These are phyloP conservation scores for Aspergillus hiratsukae DNA, from an alignment of 2,329 filamentous ascomycete genomes.

Conservation along the genomic window DNA sequence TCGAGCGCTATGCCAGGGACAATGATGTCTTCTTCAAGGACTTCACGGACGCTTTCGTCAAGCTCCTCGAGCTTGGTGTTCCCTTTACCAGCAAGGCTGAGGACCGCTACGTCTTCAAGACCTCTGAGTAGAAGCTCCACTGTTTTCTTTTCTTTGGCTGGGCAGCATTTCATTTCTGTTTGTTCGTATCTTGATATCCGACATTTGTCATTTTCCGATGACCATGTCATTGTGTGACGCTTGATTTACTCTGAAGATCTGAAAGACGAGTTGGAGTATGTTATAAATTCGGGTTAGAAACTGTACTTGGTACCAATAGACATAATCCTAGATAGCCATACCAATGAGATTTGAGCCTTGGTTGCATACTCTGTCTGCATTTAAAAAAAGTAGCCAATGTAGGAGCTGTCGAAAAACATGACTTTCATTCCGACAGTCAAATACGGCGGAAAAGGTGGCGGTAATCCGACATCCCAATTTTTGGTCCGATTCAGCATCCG, in stretches of 20 bases:
- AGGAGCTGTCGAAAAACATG: no score
- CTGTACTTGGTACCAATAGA: background rate
- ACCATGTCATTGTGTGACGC: background rate
- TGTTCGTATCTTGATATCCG: slow-evolving; percentile 20
- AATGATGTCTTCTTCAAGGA: slow-evolving; percentile 91
- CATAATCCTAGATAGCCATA: background rate
- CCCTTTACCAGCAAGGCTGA: slow-evolving; percentile 69
- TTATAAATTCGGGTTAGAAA: background rate
- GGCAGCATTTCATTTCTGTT: slow-evolving; percentile 7
- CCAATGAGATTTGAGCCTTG: background rate
- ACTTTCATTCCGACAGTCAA: background rate
- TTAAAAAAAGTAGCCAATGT: background rate
- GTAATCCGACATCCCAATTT: background rate
- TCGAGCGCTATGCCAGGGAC: slow-evolving; percentile 87
- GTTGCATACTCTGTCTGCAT: background rate
- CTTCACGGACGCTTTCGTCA: slow-evolving; percentile 72
- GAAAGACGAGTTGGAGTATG: background rate
- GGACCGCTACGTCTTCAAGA: slow-evolving; percentile 62
- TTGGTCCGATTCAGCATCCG: background rate
- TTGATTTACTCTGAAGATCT: background rate
- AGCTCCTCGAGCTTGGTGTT: slow-evolving; percentile 90
- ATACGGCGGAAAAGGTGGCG: background rate
- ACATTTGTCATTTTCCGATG: slow-evolving; percentile 2
- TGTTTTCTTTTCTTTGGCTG: slow-evolving; percentile 8
- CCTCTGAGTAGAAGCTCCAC: slow-evolving; percentile 31